Evolutionary conservation across 306 rosid species (phyloP).

Genomic region (Crataegus laevigata): DNA sequence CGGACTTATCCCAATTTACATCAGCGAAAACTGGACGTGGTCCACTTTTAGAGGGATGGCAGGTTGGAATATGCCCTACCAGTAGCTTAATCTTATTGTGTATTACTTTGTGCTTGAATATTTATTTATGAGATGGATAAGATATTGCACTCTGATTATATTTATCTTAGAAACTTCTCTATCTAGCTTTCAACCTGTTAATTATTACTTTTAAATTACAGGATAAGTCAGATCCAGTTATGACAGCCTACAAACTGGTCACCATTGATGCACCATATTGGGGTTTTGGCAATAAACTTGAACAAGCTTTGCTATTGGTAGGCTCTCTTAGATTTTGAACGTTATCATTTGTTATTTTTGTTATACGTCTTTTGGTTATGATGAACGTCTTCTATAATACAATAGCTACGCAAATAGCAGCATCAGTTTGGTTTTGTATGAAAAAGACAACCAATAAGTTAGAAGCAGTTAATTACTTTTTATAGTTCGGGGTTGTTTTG

Average conservation of each 20-base stretch:
- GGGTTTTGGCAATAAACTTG: slow-evolving; percentile 42
- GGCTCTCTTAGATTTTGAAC: background rate
- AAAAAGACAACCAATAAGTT: background rate
- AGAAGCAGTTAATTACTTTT: background rate
- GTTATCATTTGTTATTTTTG: background rate
- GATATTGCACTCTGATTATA: no score
- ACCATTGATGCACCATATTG: slow-evolving; percentile 45
- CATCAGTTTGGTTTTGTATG: background rate
- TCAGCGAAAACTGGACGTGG: slow-evolving; percentile 36
- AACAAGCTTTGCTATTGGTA: slow-evolving; percentile 38
- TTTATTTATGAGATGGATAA: no score
- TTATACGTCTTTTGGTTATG: background rate
- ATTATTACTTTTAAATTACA: background rate
- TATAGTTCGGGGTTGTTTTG: background rate
- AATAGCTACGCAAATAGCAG: background rate
- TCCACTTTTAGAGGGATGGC: slow-evolving; percentile 43
- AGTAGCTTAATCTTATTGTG: background rate
- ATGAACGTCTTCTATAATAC: background rate
- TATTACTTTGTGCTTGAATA: no score
- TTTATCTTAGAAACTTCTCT: no score
- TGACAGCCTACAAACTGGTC: slow-evolving; percentile 48
- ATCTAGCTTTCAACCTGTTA: background rate
- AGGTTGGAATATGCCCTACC: slow-evolving; percentile 22
- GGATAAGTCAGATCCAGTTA: slow-evolving; percentile 29
- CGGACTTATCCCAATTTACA: slow-evolving; percentile 27